Percentiles rank a stretch among this genome's conserved stretches.
phyloP scores from a whole-genome alignment of 768 basidiomycete genomes.

The Macrolepiota fuliginosa region DNA sequence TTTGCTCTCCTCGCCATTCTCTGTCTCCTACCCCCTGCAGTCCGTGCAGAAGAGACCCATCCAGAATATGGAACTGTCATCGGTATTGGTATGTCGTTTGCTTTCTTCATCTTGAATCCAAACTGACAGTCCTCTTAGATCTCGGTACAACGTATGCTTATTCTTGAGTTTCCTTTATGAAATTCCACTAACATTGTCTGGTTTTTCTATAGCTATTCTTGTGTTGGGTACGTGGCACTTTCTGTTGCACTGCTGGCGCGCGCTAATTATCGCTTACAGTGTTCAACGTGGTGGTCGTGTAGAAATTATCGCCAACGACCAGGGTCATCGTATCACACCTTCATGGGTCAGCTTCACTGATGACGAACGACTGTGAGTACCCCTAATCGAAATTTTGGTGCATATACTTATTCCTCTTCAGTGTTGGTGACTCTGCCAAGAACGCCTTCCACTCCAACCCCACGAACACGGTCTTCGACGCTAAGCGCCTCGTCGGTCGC shows the following conservation, averaged over 20 bases:
- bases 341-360: slow-evolving; percentile 84
- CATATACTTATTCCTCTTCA: slow-evolving; percentile 17
- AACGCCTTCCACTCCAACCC: slow-evolving; percentile 94
- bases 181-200: too few species aligned
- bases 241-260: not conserved
- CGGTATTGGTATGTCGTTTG: slow-evolving; percentile 69
- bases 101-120: not conserved
- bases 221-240: slow-evolving; percentile 73
- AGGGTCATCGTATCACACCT: slow-evolving; percentile 86
- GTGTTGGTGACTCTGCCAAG: slow-evolving; percentile 94
- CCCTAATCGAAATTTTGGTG: not conserved
- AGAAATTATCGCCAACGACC: slow-evolving; percentile 89
- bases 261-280: slow-evolving; percentile 33
- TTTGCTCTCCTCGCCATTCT: slow-evolving; percentile 70
- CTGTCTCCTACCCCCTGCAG: slow-evolving; percentile 63
- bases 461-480: slow-evolving; percentile 92
- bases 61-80: slow-evolving; percentile 90
- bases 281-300: slow-evolving; percentile 84
- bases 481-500: slow-evolving; percentile 92
- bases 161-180: not conserved
- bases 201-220: slow-evolving; percentile 91
- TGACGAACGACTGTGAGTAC: slow-evolving; percentile 66
- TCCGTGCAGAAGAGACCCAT: slow-evolving; percentile 62
- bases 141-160: slow-evolving; percentile 80
- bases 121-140: slow-evolving; percentile 43